Percentiles rank a stretch among this genome's conserved stretches.
Conservation (phyloP, 768 basidiomycete species). For the Macrocybe gigantea region DNA sequence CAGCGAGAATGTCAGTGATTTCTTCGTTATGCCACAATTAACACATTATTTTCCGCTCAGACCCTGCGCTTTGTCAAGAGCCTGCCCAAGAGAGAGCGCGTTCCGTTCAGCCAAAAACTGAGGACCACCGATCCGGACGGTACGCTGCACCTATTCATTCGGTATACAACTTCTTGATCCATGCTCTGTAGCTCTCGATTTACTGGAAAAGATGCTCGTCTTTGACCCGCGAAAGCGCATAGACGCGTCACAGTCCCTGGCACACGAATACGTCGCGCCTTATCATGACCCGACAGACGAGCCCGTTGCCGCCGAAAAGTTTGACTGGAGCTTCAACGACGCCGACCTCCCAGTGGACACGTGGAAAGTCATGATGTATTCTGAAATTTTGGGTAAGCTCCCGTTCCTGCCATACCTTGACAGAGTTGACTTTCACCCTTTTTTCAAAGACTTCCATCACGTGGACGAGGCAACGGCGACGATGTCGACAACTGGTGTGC, state of each 20-base stretch:
- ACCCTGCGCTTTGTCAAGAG: constrained; percentile 98
- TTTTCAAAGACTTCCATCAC: constrained; percentile 68
- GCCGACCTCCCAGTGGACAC: constrained; percentile 97
- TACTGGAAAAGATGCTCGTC: constrained; percentile 98
- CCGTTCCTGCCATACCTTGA: not conserved
- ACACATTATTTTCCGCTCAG: constrained; percentile 32
- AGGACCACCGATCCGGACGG: constrained; percentile 82
- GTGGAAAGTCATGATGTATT: constrained; percentile 99
- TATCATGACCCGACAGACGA: constrained; percentile 99
- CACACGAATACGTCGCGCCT: constrained; percentile 90
- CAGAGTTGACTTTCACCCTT: not conserved
- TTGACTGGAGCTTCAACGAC: constrained; percentile 99
- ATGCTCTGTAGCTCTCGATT: constrained; percentile 68
- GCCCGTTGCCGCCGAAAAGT: constrained; percentile 87
- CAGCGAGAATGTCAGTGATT: constrained; percentile 81
- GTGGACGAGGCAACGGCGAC: constrained; percentile 44
- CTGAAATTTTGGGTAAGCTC: constrained; percentile 85
- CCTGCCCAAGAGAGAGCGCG: constrained; percentile 90
- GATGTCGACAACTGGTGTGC: constrained; percentile 40
- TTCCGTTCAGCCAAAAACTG: constrained; percentile 93
- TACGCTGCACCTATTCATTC: constrained; percentile 26
- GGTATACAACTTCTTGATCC: not conserved
- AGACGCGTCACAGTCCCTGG: constrained; percentile 85
- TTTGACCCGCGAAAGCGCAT: constrained; percentile 98
- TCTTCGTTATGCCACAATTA: constrained; percentile 3